Base-by-base conservation (phyloP, 73 alveolate genomes). In the Breviolum minutum region DNA sequence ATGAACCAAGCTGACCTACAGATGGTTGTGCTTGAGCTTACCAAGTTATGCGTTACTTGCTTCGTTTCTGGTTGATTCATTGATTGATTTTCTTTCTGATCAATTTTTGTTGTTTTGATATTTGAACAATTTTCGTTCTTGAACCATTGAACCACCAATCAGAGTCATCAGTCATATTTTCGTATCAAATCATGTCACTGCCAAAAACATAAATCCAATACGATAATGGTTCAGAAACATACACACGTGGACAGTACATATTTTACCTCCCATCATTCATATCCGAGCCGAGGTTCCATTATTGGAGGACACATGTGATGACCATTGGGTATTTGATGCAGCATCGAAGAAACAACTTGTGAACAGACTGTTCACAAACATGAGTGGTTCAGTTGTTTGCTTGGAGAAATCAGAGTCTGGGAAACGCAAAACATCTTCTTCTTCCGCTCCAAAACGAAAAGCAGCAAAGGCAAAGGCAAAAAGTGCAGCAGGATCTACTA, bases 11-110 rank as follows among this genome's bases (percentile, higher is more conserved):
- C 13, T 16, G 73, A 82, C 24, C 11, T 82, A 60, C 13, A 82
- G 73, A 9, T 30, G 7, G 60, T 82, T 7, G 73, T 82, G 91
- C 8, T 82, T 40, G 91, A 82, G 29, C 20, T 40, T 54, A 5
- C 74, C 68, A 82, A 60, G 26, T 60, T 82, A 20, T 82, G 91
- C 20, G 91, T 82, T 82, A 5, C 26, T 82, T 54, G 91, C 74
- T 13, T 13, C 74, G 17, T 17, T n/a, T n/a, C n/a, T n/a, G 74
- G 11, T 66, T 66, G 74, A 17, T 66, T 13, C 24, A 66, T 66
- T 66, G 11, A 66, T 17, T 66, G 74, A 11, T 66, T 13, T 66
- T 66, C 24, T 13, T 17, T 66, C 24, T 66, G 74, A 66, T 17
- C 24, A 66, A 13, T 11, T 66, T 11, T 66, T 11, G 17, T 66